Conservation (phyloP, 2,329 filamentous ascomycete species). For the Cladosporium sp. region DNA sequence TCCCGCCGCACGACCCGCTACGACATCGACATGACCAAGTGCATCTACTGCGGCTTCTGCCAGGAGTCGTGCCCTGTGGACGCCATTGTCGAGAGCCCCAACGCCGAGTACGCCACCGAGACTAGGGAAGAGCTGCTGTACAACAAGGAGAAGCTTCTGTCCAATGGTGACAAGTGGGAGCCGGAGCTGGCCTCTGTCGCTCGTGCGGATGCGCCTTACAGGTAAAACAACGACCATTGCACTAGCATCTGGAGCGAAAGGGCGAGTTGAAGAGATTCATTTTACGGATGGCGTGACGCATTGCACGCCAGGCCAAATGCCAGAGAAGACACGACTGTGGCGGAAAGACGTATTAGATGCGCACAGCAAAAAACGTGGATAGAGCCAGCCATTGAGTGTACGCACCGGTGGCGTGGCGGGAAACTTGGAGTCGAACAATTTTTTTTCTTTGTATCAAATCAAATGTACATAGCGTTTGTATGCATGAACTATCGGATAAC, state of each 20-base stretch:
- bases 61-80: constrained; percentile 98
- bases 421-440: not conserved
- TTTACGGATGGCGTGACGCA: not conserved
- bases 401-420: constrained; percentile 3
- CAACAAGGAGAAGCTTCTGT: constrained; percentile 76
- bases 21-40: constrained; percentile 99
- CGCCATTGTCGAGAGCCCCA: constrained; percentile 76
- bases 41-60: constrained; percentile 99
- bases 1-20: constrained; percentile 93
- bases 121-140: constrained; percentile 90
- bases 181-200: constrained; percentile 89
- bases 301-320: not conserved
- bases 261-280: not conserved
- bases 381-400: constrained; percentile 10
- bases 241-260: too few relatives aligned
- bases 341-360: constrained; percentile 2
- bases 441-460: constrained; percentile 14
- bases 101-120: constrained; percentile 70
- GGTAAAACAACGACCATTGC: constrained; percentile 24
- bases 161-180: constrained; percentile 67
- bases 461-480: constrained; percentile 14
- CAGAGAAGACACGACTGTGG: not conserved
- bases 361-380: constrained; percentile 3
- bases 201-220: constrained; percentile 80
- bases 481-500: constrained; percentile 12